These are phyloP conservation scores for Mrakia hoshinonis DNA, from an alignment of 768 basidiomycete genomes.

Conservation along the genomic window DNA sequence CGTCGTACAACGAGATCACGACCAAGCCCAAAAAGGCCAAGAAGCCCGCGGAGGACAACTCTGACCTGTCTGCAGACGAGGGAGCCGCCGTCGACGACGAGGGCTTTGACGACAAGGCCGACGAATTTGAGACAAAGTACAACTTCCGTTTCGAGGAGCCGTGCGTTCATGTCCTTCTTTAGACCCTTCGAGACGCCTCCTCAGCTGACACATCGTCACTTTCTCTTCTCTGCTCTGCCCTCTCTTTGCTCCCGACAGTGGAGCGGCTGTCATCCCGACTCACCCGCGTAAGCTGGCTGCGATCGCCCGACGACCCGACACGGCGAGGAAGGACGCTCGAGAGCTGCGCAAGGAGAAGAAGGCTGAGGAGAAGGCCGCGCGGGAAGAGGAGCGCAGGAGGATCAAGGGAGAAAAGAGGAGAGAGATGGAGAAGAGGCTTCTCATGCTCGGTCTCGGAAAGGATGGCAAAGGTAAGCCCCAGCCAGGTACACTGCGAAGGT, in stretches of 20 bases:
- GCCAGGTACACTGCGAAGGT: neutral
- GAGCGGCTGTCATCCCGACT: constrained; percentile 55
- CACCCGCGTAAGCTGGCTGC: constrained; percentile 60
- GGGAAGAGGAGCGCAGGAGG: constrained; percentile 60
- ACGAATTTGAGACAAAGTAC: constrained; percentile 89
- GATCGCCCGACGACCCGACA: constrained; percentile 53
- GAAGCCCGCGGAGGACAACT: constrained; percentile 36
- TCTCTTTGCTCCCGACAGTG: constrained; percentile 43
- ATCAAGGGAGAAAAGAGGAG: constrained; percentile 58
- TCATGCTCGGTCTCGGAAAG: constrained; percentile 37
- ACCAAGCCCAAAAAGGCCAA: constrained; percentile 34
- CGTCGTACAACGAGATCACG: constrained; percentile 77
- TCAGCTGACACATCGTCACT: no score
- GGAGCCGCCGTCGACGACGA: constrained; percentile 50
- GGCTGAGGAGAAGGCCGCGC: constrained; percentile 36
- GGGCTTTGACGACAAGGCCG: constrained; percentile 77
- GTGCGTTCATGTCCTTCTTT: constrained; percentile 46
- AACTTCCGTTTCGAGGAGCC: constrained; percentile 98
- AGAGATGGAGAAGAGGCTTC: constrained; percentile 59
- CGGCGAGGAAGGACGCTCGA: constrained; percentile 74
- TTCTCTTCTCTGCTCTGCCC: neutral
- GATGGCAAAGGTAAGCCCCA: constrained; percentile 17
- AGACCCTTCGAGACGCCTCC: no score
- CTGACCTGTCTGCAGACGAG: constrained; percentile 24
- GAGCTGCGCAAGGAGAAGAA: constrained; percentile 66